Base-by-base conservation (phyloP, 139 green algal species). In the Monoraphidium neglectum region DNA sequence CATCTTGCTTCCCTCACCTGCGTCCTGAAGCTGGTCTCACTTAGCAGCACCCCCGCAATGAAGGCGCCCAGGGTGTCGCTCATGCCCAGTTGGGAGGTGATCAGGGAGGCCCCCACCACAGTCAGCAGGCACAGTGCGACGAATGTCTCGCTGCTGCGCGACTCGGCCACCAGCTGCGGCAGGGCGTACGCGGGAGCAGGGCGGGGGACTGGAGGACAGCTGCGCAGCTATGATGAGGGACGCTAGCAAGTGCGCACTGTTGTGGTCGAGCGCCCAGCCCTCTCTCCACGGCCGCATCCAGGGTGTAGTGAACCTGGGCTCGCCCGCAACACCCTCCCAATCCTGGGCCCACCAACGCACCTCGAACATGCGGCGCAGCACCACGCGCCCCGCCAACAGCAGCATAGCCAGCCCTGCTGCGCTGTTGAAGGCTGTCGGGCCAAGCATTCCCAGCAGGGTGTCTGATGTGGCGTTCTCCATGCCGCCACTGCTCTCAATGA, bases 21-120 rank as follows among this genome's bases (percentile, higher is more conserved):
- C 33, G 91, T 90, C 47, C 90, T 83, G 85, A 93, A 97, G 79
- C 87, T 94, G n/a, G 90, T 96, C 80, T 97, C 92, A 12, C 87
- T 81, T 38, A 98, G 87, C 54, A 97, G 86, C 37, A 98, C 90
- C 24, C 94, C 94, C 0, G 94, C 93, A 21, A 94, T 81, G 82
- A 98, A 98, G 0, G 95, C 95, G 28, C 95, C 95, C 76, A 99
- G 78, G 1, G 95, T 97, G 82, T 98, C 93, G 13, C 70, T 89
- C 73, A 99, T 93, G 23, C 95, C 95, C 47, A 98, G 78, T 38
- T 72, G 77, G 79, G 95, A 83, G 0, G 95, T 98, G 33, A 93
- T 62, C 63, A 97, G 84, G 13, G 82, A 83, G 13, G 91, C 93
- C 62, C 94, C 95, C 1, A 92, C 92, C 24, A 99, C 95, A 1